Evolutionary conservation across 257 asterid genomes (phyloP).

Genomic region (Asclepias syriaca): DNA sequence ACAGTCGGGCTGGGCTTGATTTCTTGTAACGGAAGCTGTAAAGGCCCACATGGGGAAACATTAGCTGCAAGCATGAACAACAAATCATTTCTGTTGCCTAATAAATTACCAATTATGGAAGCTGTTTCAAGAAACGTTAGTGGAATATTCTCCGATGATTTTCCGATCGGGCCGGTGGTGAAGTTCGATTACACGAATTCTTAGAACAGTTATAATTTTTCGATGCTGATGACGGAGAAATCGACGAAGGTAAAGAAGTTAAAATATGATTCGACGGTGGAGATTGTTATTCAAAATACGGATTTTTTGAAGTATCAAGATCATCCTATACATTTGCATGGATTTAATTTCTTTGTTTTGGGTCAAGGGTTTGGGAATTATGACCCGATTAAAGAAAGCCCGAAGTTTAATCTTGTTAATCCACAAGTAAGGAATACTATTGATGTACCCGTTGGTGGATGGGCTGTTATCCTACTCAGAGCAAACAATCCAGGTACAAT

Average conservation of each 20-base stretch:
- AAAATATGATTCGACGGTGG: conserved; percentile 1
- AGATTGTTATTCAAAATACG: conserved; percentile 6
- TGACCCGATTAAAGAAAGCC: neutral
- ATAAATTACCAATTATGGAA: neutral
- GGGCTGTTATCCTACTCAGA: neutral
- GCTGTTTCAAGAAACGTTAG: neutral
- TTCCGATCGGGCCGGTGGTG: neutral
- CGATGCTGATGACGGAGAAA: neutral
- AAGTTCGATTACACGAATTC: neutral
- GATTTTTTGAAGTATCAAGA: neutral
- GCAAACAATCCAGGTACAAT: conserved; percentile 1
- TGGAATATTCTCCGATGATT: neutral
- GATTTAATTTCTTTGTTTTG: conserved; percentile 1
- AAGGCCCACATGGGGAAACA: conserved; percentile 36
- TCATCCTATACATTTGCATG: conserved; percentile 8
- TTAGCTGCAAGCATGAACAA: conserved; percentile 42
- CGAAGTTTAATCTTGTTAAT: neutral
- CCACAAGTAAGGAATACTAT: neutral
- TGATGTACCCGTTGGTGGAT: neutral
- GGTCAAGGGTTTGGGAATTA: conserved; percentile 5
- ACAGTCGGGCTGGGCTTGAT: conserved; percentile 50
- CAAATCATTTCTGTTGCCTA: conserved; percentile 3
- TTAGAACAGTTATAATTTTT: neutral
- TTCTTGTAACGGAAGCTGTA: conserved; percentile 43
- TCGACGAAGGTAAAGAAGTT: conserved; percentile 2